Evolutionary conservation across 2,329 filamentous ascomycete genomes (phyloP), one percentile per base, ranked within the genome.

Genomic region (Aschersonia sp.): DNA sequence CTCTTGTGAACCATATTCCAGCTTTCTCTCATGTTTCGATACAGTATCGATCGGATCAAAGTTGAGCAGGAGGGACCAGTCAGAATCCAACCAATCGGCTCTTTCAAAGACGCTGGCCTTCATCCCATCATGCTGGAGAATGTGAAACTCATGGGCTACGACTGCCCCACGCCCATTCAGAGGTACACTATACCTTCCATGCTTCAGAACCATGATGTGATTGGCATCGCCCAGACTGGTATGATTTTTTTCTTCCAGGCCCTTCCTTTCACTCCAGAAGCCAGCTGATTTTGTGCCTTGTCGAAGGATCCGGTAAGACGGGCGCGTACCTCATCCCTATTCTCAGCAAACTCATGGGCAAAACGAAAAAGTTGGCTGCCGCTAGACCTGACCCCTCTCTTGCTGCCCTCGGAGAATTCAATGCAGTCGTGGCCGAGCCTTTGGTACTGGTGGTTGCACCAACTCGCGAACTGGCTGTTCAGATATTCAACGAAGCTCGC

Each of bases 171-270:
- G 0, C 86, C 89, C 0, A 92, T 98, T 39, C 92, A 98, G 61
- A 77, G 79, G 22, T 95, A 86, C 61, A 81, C 80, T 5, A 77
- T 97, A 32, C 88, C 92, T 0, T 81, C 89, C 0, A 81, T 97
- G 42, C 66, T 85, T 29, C 69, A 75, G 45, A 84, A 84, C 1
- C 71, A 84, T 54, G 92, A 98, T 63, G 71, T 97, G 32, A 86
- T 97, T 54, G 89, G 83, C 3, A 79, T 92, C 57, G 88, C 92
- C 7, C 90, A 97, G 66, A 98, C 92, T 44, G 90, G 90, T 94
- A 70, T 63, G 76, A 1, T 37, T 37, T 66, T 42, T 12, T 37
- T 29, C 6, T 30, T 8, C 5, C 10, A 7, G n/a, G 6, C 9
- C 43, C 22, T 41, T 37, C 5, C 11, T 41, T 29, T 9, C 8